These are phyloP conservation scores for Auriscalpium microsporum DNA, from an alignment of 768 basidiomycete species.

Conservation along the genomic window DNA sequence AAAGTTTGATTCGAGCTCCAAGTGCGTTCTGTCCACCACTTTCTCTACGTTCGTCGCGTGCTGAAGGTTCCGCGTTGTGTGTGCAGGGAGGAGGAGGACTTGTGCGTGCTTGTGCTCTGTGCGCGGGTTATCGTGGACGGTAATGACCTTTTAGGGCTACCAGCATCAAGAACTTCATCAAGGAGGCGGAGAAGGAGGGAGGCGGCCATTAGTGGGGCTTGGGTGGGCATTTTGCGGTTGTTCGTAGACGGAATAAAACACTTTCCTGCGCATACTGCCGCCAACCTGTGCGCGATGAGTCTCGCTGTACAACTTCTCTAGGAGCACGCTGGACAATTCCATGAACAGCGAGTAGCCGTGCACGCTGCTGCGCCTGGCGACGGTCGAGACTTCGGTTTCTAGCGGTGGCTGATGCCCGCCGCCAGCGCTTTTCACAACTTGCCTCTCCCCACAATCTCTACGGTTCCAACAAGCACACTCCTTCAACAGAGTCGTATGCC, in stretches of 20 bases:
- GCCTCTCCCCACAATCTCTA: no score
- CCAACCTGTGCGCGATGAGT: no score
- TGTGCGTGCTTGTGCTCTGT: constrained; percentile 43
- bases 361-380: no score
- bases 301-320: no score
- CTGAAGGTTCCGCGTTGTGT: background rate
- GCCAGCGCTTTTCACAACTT: no score
- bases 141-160: constrained; percentile 37
- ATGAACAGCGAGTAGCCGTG: no score
- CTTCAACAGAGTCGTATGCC: no score
- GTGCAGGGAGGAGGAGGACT: constrained; percentile 73
- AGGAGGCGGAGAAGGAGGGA: constrained; percentile 72
- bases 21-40: constrained; percentile 33
- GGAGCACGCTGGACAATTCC: no score
- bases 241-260: background rate
- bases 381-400: no score
- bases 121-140: constrained; percentile 10
- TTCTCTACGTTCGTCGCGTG: background rate
- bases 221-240: background rate
- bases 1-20: constrained; percentile 57
- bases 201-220: constrained; percentile 31
- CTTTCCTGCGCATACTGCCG: background rate
- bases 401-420: no score
- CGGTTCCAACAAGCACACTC: no score
- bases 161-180: constrained; percentile 75